Conservation (phyloP, 331 rosid species). For the Pyrus hybrid region DNA sequence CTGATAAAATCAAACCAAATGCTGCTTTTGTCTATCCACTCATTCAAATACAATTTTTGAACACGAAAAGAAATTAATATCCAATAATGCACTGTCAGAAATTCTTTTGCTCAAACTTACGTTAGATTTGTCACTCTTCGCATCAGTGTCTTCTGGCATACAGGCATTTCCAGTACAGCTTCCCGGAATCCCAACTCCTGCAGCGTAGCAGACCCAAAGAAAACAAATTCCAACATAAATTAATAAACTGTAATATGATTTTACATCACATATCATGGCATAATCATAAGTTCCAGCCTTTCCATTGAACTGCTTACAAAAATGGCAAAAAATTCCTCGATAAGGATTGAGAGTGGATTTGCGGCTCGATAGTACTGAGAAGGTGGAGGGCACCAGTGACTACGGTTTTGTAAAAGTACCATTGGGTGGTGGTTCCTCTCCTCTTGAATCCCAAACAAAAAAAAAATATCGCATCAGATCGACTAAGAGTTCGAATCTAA, state of each 20-base stretch:
- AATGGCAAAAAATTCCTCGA: too few relatives aligned
- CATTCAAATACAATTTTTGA: neutral
- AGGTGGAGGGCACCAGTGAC: neutral
- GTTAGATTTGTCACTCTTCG: constrained; percentile 11
- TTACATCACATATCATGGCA: neutral
- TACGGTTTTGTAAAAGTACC: neutral
- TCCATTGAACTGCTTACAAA: neutral
- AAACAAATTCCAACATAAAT: neutral
- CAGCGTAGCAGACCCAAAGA: neutral
- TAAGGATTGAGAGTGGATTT: neutral
- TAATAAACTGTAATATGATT: neutral
- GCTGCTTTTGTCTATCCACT: neutral
- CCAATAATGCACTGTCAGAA: neutral
- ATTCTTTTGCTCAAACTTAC: constrained; percentile 24
- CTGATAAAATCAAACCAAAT: constrained; percentile 30
- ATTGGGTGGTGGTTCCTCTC: neutral
- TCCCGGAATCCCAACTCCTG: constrained; percentile 23
- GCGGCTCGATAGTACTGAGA: neutral
- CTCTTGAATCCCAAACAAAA: neutral
- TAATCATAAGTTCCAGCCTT: neutral
- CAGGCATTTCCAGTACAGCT: constrained; percentile 10
- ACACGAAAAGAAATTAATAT: neutral
- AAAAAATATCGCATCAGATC: neutral
- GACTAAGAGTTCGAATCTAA: neutral
- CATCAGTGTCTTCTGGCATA: constrained; percentile 1